These are phyloP conservation scores for Symbiodinium natans DNA, from an alignment of 73 alveolate species.

Conservation along the genomic window DNA sequence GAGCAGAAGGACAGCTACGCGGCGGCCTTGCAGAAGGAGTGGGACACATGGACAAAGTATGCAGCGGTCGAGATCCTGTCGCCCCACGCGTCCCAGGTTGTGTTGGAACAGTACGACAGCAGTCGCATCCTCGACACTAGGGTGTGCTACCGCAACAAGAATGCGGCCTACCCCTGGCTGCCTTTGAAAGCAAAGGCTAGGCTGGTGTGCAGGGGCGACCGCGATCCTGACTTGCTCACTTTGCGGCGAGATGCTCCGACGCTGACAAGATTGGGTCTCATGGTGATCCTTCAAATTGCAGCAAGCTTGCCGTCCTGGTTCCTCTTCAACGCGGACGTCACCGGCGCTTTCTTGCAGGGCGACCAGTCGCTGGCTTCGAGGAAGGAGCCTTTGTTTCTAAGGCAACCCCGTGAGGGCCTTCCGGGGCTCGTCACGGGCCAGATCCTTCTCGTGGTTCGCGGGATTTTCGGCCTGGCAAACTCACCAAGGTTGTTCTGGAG, in stretches of 20 bases:
- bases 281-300: background rate
- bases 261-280: background rate
- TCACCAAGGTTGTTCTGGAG: background rate
- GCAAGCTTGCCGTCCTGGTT: background rate
- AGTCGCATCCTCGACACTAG: background rate
- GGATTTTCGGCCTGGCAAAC: background rate
- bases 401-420: background rate
- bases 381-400: background rate
- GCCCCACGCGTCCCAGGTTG: background rate
- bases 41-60: background rate
- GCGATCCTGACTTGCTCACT: background rate
- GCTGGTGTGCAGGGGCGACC: background rate
- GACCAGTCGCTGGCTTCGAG: background rate
- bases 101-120: background rate
- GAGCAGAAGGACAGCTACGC: background rate
- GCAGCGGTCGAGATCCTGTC: background rate
- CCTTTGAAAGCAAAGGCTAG: background rate
- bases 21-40: background rate
- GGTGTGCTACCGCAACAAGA: background rate
- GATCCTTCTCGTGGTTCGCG: background rate
- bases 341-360: constrained; percentile 2
- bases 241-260: background rate
- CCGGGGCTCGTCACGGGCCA: background rate
- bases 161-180: background rate
- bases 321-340: constrained; percentile 7